Evolutionary conservation across 2,329 filamentous ascomycete genomes (phyloP), one percentile per base, ranked within the genome.

Genomic region (Neofusicoccum kwambonambiense): DNA sequence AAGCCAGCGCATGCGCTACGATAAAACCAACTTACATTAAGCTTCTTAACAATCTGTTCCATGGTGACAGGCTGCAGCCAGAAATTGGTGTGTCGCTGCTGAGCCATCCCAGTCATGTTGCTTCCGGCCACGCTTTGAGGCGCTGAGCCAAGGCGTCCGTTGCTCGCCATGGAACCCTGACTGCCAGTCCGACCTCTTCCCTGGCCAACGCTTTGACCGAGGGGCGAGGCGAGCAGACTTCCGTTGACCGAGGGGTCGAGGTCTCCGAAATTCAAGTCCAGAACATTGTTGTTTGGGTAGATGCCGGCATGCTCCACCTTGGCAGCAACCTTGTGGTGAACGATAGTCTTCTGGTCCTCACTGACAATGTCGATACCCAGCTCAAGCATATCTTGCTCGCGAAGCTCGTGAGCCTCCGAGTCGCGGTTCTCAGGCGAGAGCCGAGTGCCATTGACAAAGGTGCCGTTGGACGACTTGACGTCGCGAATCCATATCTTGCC

Each of bases 311-410:
- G 92, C 76, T 99, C 95, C 64, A 99, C 93, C 75, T 96, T 96
- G 64, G 95, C 93, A 19, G 94, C 93, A 54, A 99, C 95, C 75
- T 99, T 99, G 81, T 98, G 95, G 75, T 99, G 95, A 13, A 99
- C 93, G 34, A 99, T 93, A 0, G 93, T 97, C 80, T 97, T 98
- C 76, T 98, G 94, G 75, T 99, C 95, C 77, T 99, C 95, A 77
- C 92, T 97, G 60, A 99, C 94, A 73, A 99, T 99, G 75, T 99
- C 95, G 72, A 99, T 99, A 64, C 95, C 95, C 41, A 99, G 84
- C 75, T 99, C 95, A 62, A 99, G 82, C 68, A 95, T 92, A 74
- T 99, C 95, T 69, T 92, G 89, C 66, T 94, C 93, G 72, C 93
- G 90, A 39, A 99, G 82, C 75, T 98, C 94, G 75, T 97, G 92